A percentile compares a stretch with the other conserved stretches of the same genome.
Evolutionary conservation across 345 rosid genomes (phyloP).

Genomic region (Camelina neglecta): DNA sequence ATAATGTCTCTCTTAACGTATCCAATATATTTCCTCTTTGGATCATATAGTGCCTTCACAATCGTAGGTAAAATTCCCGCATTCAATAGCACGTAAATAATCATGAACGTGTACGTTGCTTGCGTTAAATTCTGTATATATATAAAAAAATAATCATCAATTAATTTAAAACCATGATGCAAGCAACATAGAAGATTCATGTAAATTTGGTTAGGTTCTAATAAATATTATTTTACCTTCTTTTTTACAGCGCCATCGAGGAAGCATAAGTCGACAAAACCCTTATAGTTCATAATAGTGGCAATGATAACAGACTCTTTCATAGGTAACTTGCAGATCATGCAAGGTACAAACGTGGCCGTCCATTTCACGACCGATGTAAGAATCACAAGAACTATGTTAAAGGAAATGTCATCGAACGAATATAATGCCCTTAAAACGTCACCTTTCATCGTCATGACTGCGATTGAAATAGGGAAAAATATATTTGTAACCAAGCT

Average conservation of each 20-base stretch:
- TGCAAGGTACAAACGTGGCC: constrained; percentile 38
- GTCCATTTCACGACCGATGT: constrained; percentile 32
- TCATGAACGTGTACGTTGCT: constrained; percentile 38
- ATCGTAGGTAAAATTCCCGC: constrained; percentile 43
- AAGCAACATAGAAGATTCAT: too few species aligned
- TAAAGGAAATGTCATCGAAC: constrained; percentile 40
- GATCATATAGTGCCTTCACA: constrained; percentile 54
- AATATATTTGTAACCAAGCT: constrained; percentile 33
- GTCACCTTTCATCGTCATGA: constrained; percentile 37
- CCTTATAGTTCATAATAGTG: constrained; percentile 41
- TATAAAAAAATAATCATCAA: not conserved
- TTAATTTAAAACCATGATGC: not conserved
- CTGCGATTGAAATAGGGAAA: constrained; percentile 39
- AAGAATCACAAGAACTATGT: constrained; percentile 30
- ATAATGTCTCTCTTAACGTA: constrained; percentile 50
- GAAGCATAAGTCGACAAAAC: constrained; percentile 41
- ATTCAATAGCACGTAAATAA: constrained; percentile 20
- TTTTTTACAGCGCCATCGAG: not conserved
- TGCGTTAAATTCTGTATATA: constrained; percentile 26
- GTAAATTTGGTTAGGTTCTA: not conserved
- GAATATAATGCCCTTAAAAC: constrained; percentile 12
- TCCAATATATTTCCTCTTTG: constrained; percentile 56
- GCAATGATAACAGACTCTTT: constrained; percentile 42
- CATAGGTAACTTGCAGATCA: constrained; percentile 41
- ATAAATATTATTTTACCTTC: constrained; percentile 27